Percentiles rank a stretch among this genome's conserved stretches.
Conservation (phyloP, 768 basidiomycete species). For the Auriscalpium microsporum region DNA sequence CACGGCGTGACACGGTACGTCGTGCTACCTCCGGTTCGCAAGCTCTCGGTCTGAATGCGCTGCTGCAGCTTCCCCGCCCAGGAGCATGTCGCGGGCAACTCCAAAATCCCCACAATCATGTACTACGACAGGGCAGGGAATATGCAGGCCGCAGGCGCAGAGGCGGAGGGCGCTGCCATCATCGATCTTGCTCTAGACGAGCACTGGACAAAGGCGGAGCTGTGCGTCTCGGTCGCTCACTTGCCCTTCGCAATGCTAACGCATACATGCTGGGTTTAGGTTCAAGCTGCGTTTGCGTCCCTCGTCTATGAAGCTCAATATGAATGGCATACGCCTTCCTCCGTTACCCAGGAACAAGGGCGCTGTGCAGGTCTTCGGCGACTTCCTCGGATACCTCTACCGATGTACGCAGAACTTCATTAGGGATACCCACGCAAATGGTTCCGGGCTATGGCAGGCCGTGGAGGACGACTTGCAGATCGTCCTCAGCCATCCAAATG, state of each 20-base stretch:
- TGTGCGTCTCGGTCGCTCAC: conserved; percentile 35
- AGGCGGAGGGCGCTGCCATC: conserved; percentile 55
- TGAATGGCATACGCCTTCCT: conserved; percentile 77
- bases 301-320: conserved; percentile 68
- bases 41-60: conserved; percentile 9
- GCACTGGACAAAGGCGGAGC: conserved; percentile 65
- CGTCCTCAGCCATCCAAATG: conserved; percentile 73
- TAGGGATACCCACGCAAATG: conserved; percentile 77
- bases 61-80: conserved; percentile 65
- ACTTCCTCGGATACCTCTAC: conserved; percentile 70
- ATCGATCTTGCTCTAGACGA: conserved; percentile 68
- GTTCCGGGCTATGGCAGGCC: conserved; percentile 56
- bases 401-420: conserved; percentile 69
- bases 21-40: not conserved
- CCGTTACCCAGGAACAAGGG: conserved; percentile 58
- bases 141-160: conserved; percentile 69
- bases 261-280: conserved; percentile 25
- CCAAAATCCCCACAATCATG: conserved; percentile 73
- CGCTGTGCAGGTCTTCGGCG: conserved; percentile 69
- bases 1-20: conserved; percentile 69
- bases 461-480: conserved; percentile 65
- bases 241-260: not conserved
- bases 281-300: conserved; percentile 78
- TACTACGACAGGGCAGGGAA: conserved; percentile 61
- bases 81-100: conserved; percentile 79